Evolutionary conservation across 495 filamentous ascomycete genomes (phyloP).

Genomic region (Haplographium delicatum): DNA sequence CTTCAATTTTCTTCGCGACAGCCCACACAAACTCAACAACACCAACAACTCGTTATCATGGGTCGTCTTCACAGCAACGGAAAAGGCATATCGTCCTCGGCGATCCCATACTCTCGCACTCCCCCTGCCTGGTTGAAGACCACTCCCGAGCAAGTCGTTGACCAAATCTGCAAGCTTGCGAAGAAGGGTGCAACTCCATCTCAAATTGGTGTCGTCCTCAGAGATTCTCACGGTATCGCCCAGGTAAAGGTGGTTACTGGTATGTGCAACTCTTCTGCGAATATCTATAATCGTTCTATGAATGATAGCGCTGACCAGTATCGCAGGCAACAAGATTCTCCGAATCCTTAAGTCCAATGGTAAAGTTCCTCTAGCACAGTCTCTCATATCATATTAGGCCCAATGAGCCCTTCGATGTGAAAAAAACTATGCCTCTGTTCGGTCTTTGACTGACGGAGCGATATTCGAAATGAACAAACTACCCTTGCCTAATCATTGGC

Average conservation of each 20-base stretch:
- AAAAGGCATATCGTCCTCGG: constrained; percentile 94
- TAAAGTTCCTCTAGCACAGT: constrained; percentile 47
- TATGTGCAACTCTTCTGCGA: constrained; percentile 40
- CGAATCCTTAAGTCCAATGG: constrained; percentile 93
- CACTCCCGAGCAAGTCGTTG: constrained; percentile 69
- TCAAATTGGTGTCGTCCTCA: constrained; percentile 96
- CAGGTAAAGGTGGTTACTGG: constrained; percentile 96
- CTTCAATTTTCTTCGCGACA: constrained; percentile 17
- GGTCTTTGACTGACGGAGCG: constrained; percentile 55
- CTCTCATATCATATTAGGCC: constrained; percentile 3
- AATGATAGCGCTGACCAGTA: constrained; percentile 4
- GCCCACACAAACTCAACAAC: constrained; percentile 24
- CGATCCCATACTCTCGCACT: constrained; percentile 92
- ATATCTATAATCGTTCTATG: not conserved
- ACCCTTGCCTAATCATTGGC: constrained; percentile 86
- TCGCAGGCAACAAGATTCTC: constrained; percentile 95
- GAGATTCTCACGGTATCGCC: constrained; percentile 94
- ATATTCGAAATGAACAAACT: constrained; percentile 25
- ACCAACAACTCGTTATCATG: constrained; percentile 57
- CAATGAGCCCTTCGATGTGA: constrained; percentile 6
- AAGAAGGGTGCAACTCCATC: constrained; percentile 96
- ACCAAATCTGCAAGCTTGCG: constrained; percentile 98
- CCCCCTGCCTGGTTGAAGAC: constrained; percentile 90
- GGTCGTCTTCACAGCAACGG: constrained; percentile 98
- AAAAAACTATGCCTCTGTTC: constrained; percentile 71